phyloP scores from a whole-genome alignment of 2,329 filamentous ascomycete genomes.

The Trichoderma breve region DNA sequence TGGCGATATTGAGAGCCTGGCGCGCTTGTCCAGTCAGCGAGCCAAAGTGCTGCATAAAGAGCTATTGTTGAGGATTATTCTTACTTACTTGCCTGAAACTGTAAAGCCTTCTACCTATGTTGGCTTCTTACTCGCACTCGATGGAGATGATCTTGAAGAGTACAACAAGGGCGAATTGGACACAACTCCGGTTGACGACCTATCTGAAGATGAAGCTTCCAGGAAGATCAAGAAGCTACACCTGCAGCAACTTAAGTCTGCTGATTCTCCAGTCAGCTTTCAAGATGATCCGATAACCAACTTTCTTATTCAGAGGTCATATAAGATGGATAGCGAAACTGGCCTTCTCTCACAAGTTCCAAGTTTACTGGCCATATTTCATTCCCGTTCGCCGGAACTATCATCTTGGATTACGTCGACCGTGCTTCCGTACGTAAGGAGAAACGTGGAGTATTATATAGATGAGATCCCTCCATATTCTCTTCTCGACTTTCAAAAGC shows the following conservation, averaged over 20 bases:
- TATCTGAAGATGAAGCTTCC: slow-evolving; percentile 63
- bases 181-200: slow-evolving; percentile 50
- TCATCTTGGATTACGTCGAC: slow-evolving; percentile 67
- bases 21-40: slow-evolving; percentile 57
- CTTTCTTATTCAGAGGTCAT: slow-evolving; percentile 67
- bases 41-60: slow-evolving; percentile 59
- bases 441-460: slow-evolving; percentile 69
- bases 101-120: slow-evolving; percentile 62
- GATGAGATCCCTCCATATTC: slow-evolving; percentile 47
- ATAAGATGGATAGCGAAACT: slow-evolving; percentile 68
- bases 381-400: slow-evolving; percentile 59
- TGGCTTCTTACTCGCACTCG: slow-evolving; percentile 58
- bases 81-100: slow-evolving; percentile 75
- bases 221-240: slow-evolving; percentile 63
- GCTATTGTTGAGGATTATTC: slow-evolving; percentile 67
- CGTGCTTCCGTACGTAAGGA: slow-evolving; percentile 65
- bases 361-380: slow-evolving; percentile 66
- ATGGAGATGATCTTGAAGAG: slow-evolving; percentile 44
- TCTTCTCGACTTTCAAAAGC: slow-evolving; percentile 61
- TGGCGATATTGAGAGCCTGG: slow-evolving; percentile 62
- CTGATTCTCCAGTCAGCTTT: slow-evolving; percentile 46
- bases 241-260: slow-evolving; percentile 56
- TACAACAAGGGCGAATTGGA: slow-evolving; percentile 50
- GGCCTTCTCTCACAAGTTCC: slow-evolving; percentile 69
- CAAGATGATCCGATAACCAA: slow-evolving; percentile 55